Percentiles rank a stretch among this genome's conserved stretches.
Evolutionary conservation across 345 rosid genomes (phyloP).

Genomic region (Gossypium australe): DNA sequence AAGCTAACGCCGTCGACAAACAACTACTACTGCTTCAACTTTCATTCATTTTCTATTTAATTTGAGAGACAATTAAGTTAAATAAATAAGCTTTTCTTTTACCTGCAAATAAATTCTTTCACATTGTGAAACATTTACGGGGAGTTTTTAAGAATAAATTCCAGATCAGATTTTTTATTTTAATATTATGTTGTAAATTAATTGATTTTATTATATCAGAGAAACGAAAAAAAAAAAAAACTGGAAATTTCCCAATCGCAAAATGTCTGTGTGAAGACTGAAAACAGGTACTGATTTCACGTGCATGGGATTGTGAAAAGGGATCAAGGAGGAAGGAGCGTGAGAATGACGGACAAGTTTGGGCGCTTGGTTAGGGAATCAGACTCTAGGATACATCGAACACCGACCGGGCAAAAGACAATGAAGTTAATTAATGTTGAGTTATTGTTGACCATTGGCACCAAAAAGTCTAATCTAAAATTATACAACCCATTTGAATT

Average conservation of each 20-base stretch:
- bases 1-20: constrained; percentile 16
- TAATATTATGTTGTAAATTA: too few relatives aligned
- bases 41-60: too few relatives aligned
- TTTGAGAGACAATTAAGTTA: too few relatives aligned
- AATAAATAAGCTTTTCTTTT: not conserved
- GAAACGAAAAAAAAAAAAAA: too few relatives aligned
- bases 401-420: not conserved
- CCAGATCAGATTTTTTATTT: too few relatives aligned
- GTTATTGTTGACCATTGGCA: constrained; percentile 6
- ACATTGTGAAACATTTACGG: not conserved
- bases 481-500: not conserved
- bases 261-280: too few relatives aligned
- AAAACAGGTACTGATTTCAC: not conserved
- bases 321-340: not conserved
- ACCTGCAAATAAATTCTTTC: not conserved
- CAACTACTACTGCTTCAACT: too few relatives aligned
- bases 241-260: too few relatives aligned
- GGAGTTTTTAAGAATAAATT: not conserved
- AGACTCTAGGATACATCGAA: not conserved
- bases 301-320: not conserved
- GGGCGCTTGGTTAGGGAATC: not conserved
- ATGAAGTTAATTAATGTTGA: not conserved
- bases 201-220: too few relatives aligned
- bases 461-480: not conserved
- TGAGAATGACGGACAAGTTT: not conserved